Evolutionary conservation across 805 yeast species (phyloP).

Genomic region (Ogataea paradorogensis): DNA sequence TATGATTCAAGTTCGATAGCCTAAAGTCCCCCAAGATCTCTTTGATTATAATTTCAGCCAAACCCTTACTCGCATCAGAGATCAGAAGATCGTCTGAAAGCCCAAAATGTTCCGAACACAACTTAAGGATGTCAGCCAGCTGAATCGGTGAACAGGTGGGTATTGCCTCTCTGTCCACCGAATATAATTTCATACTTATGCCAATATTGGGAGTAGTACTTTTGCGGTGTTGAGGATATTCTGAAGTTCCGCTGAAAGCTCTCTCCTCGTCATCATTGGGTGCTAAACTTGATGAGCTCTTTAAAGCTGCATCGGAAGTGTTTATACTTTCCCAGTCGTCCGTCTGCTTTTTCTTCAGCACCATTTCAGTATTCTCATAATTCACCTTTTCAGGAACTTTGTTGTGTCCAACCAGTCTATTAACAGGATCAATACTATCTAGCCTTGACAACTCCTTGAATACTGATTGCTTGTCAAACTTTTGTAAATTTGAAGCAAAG

Average conservation of each 20-base stretch:
- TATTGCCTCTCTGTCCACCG: conserved; percentile 31
- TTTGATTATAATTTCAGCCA: conserved; percentile 55
- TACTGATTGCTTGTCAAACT: conserved; percentile 77
- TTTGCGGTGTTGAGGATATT: conserved; percentile 16
- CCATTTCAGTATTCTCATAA: conserved; percentile 72
- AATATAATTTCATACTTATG: conserved; percentile 15
- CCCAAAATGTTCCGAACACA: conserved; percentile 52
- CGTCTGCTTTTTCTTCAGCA: conserved; percentile 42
- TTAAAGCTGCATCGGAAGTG: neutral
- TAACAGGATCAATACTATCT: conserved; percentile 58
- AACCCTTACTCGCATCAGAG: conserved; percentile 69
- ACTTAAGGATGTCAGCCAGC: conserved; percentile 68
- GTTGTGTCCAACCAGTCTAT: conserved; percentile 75
- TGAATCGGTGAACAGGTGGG: conserved; percentile 78
- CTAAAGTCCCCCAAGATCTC: conserved; percentile 71
- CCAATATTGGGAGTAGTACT: conserved; percentile 15
- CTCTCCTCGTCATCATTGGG: conserved; percentile 20
- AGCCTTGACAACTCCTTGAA: conserved; percentile 69
- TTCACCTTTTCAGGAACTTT: conserved; percentile 48
- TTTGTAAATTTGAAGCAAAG: conserved; percentile 74
- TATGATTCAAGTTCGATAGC: conserved; percentile 63
- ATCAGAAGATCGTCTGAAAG: conserved; percentile 43
- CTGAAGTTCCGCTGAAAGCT: conserved; percentile 22
- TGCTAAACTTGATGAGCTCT: conserved; percentile 18
- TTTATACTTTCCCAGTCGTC: conserved; percentile 54